Conservation (phyloP, 2,329 filamentous ascomycete genomes). For the Cladosporium sphaerospermum region DNA sequence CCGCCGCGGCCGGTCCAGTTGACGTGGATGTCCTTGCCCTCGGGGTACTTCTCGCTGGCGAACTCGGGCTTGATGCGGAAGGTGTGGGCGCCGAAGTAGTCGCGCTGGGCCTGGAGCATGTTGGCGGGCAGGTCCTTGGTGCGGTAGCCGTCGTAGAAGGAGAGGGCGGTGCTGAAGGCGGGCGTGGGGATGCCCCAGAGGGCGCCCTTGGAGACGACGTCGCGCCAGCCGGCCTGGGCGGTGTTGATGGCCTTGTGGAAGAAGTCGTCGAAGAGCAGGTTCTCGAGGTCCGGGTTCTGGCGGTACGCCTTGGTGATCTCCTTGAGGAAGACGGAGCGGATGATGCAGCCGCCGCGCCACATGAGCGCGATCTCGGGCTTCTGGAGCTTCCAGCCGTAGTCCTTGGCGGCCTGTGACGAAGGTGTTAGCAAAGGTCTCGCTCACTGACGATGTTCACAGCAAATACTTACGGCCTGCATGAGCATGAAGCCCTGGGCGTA, state of each 20-base stretch:
- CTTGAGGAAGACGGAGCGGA: conserved; percentile 99
- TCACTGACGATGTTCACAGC: conserved; percentile 1
- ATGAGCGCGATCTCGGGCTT: conserved; percentile 99
- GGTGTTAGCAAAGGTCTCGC: conserved; percentile 20
- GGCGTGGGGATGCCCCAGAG: conserved; percentile 93
- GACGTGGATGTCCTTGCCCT: conserved; percentile 87
- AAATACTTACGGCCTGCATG: conserved; percentile 78
- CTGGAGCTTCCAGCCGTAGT: conserved; percentile 98
- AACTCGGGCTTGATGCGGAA: conserved; percentile 49
- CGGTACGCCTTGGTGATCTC: conserved; percentile 98
- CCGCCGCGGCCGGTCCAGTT: conserved; percentile 99
- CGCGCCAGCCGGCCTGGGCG: conserved; percentile 83
- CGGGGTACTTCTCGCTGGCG: conserved; percentile 61
- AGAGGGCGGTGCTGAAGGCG: conserved; percentile 92
- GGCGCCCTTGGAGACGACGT: conserved; percentile 84
- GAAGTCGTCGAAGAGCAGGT: conserved; percentile 97
- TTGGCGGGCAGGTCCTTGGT: conserved; percentile 96
- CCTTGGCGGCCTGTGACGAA: conserved; percentile 72
- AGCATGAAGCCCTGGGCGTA: conserved; percentile 99
- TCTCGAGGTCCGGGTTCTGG: conserved; percentile 88
- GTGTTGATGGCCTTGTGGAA: conserved; percentile 99
- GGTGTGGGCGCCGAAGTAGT: conserved; percentile 80
- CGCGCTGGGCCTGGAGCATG: conserved; percentile 95
- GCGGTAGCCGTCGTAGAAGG: conserved; percentile 98
- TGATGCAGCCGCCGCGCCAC: conserved; percentile 99